Evolutionary conservation across 768 basidiomycete genomes (phyloP), one percentile per base, ranked within the genome.

Genomic region (Agrocybe pediades): DNA sequence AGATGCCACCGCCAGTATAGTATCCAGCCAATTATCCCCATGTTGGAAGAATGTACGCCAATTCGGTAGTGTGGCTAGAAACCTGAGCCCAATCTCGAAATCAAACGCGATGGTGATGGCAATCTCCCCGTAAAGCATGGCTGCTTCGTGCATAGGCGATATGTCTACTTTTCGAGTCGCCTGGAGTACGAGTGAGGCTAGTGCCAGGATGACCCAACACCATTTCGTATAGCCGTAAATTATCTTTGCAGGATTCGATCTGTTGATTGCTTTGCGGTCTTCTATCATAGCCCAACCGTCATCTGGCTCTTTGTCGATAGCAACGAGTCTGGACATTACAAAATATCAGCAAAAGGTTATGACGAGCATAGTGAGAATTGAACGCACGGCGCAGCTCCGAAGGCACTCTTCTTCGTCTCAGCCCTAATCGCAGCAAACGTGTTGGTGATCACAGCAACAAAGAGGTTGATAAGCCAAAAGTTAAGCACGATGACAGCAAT

Each of bases 391-490:
- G 81, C 85, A 25, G 92, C 92, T 29, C 93, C 94, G 67, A 98
- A 98, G 0, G 95, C 96, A 67, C 91, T 94, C 66, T 88, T 89
- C 67, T 86, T 83, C 2, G 95, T 97, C 63, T 92, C 87, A 3
- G 84, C 79, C 29, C 92, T 78, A 55, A 97, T 97, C 15, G 89
- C 90, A 16, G 85, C 84, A 67, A 98, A 98, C 0, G 92, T 91
- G 63, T 93, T 90, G 24, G 93, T 92, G 57, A 96, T 95, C n/a
- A 97, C 94, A 16, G 95, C 95, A 51, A 97, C 92, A 66, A 95
- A 90, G 41, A 97, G 70, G 66, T 95, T 94, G 76, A 95, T 87
- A 53, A 96, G 77, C 92, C 92, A 93, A 67, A 97, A 92, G 69
- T 98, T 96, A 61, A 98, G 79, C 20, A 97, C 81, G 58, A 98